Evolutionary conservation across 1,284 basidiomycete genomes (phyloP), one percentile per base, ranked within the genome.

Genomic region (Trametes sp.): DNA sequence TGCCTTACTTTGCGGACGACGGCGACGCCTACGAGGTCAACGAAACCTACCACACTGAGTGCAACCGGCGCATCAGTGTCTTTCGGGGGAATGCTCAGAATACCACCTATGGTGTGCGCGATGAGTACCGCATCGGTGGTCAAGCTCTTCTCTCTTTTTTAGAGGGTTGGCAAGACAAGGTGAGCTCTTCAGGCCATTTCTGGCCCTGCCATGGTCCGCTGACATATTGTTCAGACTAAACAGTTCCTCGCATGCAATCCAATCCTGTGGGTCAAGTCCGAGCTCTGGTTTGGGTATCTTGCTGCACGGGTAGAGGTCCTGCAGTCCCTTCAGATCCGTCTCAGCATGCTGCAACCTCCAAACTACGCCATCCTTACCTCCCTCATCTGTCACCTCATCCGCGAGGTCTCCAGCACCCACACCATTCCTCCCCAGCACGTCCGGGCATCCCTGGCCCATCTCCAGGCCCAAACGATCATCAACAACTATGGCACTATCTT

Each of bases 11-110:
- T 41, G 52, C 52, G 3, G 24, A 54, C 4, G 52, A 54, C 28
- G 52, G 52, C 13, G 35, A 54, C 26, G 52, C 52, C 14, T 54
- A 54, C 28, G 52, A 54, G 21, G 52, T 35, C 52, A 35, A 54
- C 28, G 36, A 36, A 6, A 38, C 8, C 14, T 54, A 54, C 24
- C n/a, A 24, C 10, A 23, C n/a, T 7, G 52, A 54, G 38, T 54
- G 52, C n/a, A 16, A 42, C 16, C 38, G 38, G 14, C 38, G 38
- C n/a, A 42, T 42, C 38, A 42, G 38, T 16, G 16, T 42, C 9
- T 42, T 42, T 16, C 38, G 38, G 7, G 38, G 38, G 6, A 42
- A 42, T 16, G 38, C 38, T 19, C 38, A 42, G 14, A 19, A 16
- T 14, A 42, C 38, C 38, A 42, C 38, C 38, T 42, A 42, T 16